Evolutionary conservation across 495 filamentous ascomycete species (phyloP).

Genomic region (Neurospora terricola): DNA sequence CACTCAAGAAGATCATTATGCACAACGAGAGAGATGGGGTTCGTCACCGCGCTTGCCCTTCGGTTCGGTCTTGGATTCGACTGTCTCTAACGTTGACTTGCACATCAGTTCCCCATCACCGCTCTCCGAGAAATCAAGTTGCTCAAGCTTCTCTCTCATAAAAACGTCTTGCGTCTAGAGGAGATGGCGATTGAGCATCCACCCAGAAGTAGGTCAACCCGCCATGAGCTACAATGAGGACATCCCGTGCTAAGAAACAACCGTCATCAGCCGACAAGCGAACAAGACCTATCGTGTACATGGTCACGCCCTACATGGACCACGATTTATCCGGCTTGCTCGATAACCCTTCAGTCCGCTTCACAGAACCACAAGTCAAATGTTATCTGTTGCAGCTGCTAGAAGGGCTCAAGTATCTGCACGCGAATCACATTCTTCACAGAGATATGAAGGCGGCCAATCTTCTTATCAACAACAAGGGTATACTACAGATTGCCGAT

Average conservation of each 20-base stretch:
- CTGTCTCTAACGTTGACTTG: slow-evolving; percentile 4
- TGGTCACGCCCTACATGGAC: slow-evolving; percentile 99
- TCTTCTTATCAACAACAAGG: slow-evolving; percentile 88
- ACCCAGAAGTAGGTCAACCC: slow-evolving; percentile 42
- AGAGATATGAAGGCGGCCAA: slow-evolving; percentile 99
- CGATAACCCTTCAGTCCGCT: slow-evolving; percentile 82
- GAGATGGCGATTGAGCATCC: slow-evolving; percentile 90
- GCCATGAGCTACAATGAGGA: not conserved
- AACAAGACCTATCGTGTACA: slow-evolving; percentile 86
- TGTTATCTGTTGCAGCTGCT: slow-evolving; percentile 95
- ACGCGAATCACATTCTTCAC: slow-evolving; percentile 83
- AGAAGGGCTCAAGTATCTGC: slow-evolving; percentile 79
- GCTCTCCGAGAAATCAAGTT: slow-evolving; percentile 88
- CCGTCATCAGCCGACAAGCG: slow-evolving; percentile 52
- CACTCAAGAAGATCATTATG: slow-evolving; percentile 91
- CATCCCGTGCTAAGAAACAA: slow-evolving; percentile 1
- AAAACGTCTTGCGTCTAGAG: slow-evolving; percentile 75
- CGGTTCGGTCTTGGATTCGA: not conserved
- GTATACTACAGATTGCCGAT: slow-evolving; percentile 92
- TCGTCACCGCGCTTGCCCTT: slow-evolving; percentile 18
- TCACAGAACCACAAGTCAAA: slow-evolving; percentile 87
- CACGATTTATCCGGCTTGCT: slow-evolving; percentile 93
- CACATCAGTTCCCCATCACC: slow-evolving; percentile 59
- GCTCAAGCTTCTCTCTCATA: slow-evolving; percentile 83
- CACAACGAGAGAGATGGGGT: slow-evolving; percentile 78